Base-by-base conservation (phyloP, 2,329 filamentous ascomycete genomes). In the Colletotrichum plurivorum region DNA sequence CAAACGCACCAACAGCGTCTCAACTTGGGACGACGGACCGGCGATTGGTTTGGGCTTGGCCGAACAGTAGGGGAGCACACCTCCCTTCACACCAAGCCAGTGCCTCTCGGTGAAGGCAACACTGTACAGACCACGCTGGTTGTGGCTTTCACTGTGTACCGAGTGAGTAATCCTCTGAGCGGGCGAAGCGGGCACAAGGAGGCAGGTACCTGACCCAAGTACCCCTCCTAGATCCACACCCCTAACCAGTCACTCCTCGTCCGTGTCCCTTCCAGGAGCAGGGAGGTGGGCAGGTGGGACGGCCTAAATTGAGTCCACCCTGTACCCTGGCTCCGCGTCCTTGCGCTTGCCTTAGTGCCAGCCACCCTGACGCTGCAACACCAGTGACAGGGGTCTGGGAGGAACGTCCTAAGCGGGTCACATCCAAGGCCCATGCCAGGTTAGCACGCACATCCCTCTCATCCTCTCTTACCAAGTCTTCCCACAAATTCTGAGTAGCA, bases 401-500 rank as follows among this genome's bases (percentile, higher is more conserved):
- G 36, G 13, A 46, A 46, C 46, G 43, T 58, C 55, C 43, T 39
- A 54, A 9, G n/a, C 16, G 18, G 25, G 25, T 10, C n/a, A 31
- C 59, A 31, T 48, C 31, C 31, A 36, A 36, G 31, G 31, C 31
- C 31, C 31, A 36, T 36, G 31, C 31, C 31, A 36, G 31, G 31
- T 36, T 36, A 12, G 31, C 31, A 36, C 8, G 10, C 31, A 36
- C 31, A 36, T 36, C 31, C 31, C 31, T 36, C 10, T 36, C 31
- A 36, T 36, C 31, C 36, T 41, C 52, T 22, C 39, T 60, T 36
- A 13, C 27, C 8, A 63, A 27, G 46, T 49, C 66, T 36, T 65
- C 66, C 22, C 66, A 69, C 66, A 60, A 69, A 69, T 53, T 53
- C 49, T 13, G 22, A 61, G 45, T 25, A 66, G 12, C n/a, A 60